Percentiles rank a stretch among this genome's conserved stretches.
Conservation (phyloP, 768 basidiomycete species). For the Symmetrospora coprosmae region DNA sequence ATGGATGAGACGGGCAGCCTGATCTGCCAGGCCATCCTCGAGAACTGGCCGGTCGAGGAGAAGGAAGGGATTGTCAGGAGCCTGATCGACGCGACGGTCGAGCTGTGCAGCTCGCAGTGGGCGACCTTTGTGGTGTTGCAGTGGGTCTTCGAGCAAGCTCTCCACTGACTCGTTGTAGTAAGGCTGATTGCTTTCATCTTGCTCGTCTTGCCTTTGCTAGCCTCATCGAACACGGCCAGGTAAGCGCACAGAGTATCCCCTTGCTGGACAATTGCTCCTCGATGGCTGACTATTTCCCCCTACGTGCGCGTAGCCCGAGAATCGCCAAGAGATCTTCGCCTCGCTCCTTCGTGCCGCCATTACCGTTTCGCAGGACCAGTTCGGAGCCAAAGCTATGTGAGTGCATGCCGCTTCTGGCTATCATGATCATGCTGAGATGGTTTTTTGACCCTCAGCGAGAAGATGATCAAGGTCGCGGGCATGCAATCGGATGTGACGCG, state of each 20-base stretch:
- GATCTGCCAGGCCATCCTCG: constrained; percentile 15
- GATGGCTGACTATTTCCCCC: neutral
- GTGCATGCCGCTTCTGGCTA: too few relatives aligned
- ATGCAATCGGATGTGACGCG: neutral
- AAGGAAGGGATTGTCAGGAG: constrained; percentile 10
- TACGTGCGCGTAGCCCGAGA: neutral
- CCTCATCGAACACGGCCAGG: constrained; percentile 19
- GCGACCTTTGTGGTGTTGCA: constrained; percentile 17
- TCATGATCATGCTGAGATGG: too few relatives aligned
- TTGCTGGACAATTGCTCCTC: neutral
- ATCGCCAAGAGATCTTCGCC: constrained; percentile 3
- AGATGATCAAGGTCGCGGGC: constrained; percentile 20
- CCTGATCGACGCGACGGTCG: neutral
- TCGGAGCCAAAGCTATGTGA: constrained; percentile 22
- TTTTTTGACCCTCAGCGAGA: constrained; percentile 7
- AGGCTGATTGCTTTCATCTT: too few relatives aligned
- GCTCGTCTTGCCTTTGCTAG: too few relatives aligned
- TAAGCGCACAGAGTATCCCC: neutral
- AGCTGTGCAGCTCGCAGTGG: constrained; percentile 2
- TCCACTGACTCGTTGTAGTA: too few relatives aligned
- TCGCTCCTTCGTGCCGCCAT: neutral
- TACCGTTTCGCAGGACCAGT: constrained; percentile 4
- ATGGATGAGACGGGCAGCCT: constrained; percentile 23
- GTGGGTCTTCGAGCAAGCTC: neutral
- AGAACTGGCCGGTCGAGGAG: constrained; percentile 11